Evolutionary conservation across 2,329 filamentous ascomycete species (phyloP), one percentile per base, ranked within the genome.

Genomic region (Pestalotiopsis sp.): DNA sequence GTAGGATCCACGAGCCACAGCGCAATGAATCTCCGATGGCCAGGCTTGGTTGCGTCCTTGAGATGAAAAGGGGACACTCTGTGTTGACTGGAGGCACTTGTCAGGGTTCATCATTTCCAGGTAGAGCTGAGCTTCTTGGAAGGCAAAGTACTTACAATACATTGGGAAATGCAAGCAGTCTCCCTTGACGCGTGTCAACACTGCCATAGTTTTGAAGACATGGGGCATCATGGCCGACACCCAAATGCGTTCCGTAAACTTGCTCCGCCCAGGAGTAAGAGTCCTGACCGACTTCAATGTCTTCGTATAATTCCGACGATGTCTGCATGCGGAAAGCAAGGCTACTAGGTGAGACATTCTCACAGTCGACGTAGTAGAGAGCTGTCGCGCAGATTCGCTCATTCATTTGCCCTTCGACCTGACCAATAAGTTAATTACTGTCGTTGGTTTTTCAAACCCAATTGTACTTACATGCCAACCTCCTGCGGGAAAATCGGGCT

Each of bases 301-400:
- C 58, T 1, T 70, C 36, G 11, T 36, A 17, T 11, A 66, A 17
- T 20, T 68, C 14, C 3, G 4, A 11, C 12, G 62, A 13, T 25
- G 70, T 71, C 41, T 64, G 81, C 70, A 88, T 77, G 14, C 86
- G 86, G 31, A 84, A 83, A n/a, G 85, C 78, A 57, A 88, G 81
- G 75, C 87, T 86, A 67, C 85, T 82, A 68, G 87, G 80, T 70
- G 85, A 83, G 17, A 88, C 80, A 66, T 85, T 82, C 69, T 88
- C 86, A 73, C 68, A 72, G 66, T 74, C 71, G 12, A 72, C 64
- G 64, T 74, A 73, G 63, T 72, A 74, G n/a, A 74, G 57, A 4
- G 72, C 72, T 3, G 70, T 73, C 9, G 59, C 70, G 49, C 70
- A 72, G 14, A 74, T 74, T 61, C 69, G 69, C 66, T 73, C 72